Percentiles rank a stretch among this genome's conserved stretches.
Conservation (phyloP, 2,329 filamentous ascomycete species). For the Boeremia exigua region DNA sequence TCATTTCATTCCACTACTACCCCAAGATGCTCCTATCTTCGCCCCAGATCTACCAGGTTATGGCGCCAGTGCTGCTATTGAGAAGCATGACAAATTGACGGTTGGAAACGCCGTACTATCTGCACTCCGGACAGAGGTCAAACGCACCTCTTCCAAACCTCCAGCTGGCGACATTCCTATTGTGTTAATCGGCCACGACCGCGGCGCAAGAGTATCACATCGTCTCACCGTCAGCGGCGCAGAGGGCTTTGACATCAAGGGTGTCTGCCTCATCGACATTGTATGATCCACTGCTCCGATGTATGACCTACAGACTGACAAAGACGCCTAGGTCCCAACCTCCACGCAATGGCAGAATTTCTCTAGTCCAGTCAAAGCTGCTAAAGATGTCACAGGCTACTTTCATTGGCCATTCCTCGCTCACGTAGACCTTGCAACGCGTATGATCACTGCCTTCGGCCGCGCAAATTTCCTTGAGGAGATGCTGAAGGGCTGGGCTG, state of each 20-base stretch:
- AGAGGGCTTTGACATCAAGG: slow-evolving; percentile 47
- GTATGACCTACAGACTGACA: not conserved
- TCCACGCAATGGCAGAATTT: slow-evolving; percentile 59
- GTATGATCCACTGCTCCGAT: slow-evolving; percentile 13
- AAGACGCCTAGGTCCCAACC: slow-evolving; percentile 55
- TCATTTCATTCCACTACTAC: slow-evolving; percentile 40
- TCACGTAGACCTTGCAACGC: slow-evolving; percentile 59
- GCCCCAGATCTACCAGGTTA: slow-evolving; percentile 43
- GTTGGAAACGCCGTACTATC: slow-evolving; percentile 34
- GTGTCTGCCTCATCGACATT: slow-evolving; percentile 40
- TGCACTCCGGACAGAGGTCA: slow-evolving; percentile 32
- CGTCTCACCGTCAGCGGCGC: slow-evolving; percentile 59
- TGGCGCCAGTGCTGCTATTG: slow-evolving; percentile 34
- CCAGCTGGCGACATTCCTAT: slow-evolving; percentile 23
- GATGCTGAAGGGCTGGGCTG: slow-evolving; percentile 48
- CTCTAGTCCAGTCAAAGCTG: slow-evolving; percentile 48
- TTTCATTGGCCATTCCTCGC: slow-evolving; percentile 68
- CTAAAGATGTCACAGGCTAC: slow-evolving; percentile 53
- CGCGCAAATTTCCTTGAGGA: slow-evolving; percentile 48
- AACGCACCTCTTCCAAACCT: slow-evolving; percentile 20
- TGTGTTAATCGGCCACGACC: slow-evolving; percentile 61
- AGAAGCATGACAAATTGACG: slow-evolving; percentile 37
- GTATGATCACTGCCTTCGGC: slow-evolving; percentile 56
- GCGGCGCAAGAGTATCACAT: slow-evolving; percentile 63
- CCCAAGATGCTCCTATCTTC: slow-evolving; percentile 35